These are phyloP conservation scores for Aristolochia fimbriata DNA, from an alignment of 164 flowering plant genomes.

Conservation along the genomic window DNA sequence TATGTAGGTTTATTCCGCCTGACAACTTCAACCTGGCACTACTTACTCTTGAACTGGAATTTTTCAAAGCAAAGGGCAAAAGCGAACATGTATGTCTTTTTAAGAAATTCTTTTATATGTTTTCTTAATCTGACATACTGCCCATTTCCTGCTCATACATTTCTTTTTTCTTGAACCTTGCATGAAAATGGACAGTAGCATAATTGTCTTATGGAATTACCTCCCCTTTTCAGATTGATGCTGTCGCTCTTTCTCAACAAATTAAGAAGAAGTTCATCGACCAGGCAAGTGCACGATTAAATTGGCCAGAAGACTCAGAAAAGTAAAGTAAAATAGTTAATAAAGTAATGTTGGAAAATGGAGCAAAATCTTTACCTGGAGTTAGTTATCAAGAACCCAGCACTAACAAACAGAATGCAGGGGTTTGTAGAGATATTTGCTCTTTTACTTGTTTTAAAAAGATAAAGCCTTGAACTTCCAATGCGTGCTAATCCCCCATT, in stretches of 20 bases:
- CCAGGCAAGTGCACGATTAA: conserved; percentile 30
- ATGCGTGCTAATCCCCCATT: too few species aligned
- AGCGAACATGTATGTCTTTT: conserved; percentile 32
- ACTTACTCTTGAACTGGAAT: conserved; percentile 66
- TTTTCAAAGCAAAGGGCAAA: conserved; percentile 44
- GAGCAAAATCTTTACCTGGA: too few species aligned
- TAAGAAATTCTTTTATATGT: background rate
- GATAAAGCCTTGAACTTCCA: too few species aligned
- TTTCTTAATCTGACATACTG: background rate
- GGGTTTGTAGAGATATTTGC: too few species aligned
- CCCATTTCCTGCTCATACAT: background rate
- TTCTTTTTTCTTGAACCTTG: background rate
- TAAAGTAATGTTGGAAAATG: too few species aligned
- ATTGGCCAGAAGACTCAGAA: too few species aligned
- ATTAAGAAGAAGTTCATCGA: conserved; percentile 38
- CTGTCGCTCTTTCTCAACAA: conserved; percentile 45
- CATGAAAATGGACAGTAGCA: background rate
- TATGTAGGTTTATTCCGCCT: conserved; percentile 48
- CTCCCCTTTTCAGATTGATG: conserved; percentile 40
- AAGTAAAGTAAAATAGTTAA: too few species aligned
- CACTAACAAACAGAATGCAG: too few species aligned
- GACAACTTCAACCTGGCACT: conserved; percentile 45
- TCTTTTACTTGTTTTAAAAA: too few species aligned
- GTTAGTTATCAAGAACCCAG: too few species aligned
- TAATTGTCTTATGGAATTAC: background rate